A percentile compares a stretch with the other conserved stretches of the same genome.
These are phyloP conservation scores for Cytospora mali DNA, from an alignment of 2,329 filamentous ascomycete species.

Conservation along the genomic window DNA sequence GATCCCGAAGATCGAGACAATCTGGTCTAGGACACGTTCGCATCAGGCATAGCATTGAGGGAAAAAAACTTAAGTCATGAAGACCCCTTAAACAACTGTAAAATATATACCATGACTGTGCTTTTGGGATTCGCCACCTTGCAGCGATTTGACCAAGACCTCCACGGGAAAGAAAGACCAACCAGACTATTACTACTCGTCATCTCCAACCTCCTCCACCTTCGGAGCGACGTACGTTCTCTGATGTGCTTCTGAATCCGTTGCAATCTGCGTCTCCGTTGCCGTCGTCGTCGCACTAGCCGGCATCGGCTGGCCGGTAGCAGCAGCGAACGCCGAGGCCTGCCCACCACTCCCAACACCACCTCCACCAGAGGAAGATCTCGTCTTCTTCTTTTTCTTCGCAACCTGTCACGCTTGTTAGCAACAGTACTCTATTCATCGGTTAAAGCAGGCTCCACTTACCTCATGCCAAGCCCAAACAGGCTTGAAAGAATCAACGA, in stretches of 20 bases:
- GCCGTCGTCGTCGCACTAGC: slow-evolving; percentile 59
- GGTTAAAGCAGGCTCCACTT: slow-evolving; percentile 36
- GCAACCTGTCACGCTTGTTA: slow-evolving; percentile 37
- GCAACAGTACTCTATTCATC: not conserved
- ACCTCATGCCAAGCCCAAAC: slow-evolving; percentile 99
- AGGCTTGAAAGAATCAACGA: slow-evolving; percentile 95
- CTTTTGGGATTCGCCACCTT: not conserved
- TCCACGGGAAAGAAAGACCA: slow-evolving; percentile 1
- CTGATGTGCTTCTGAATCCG: slow-evolving; percentile 42
- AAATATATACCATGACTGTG: not conserved
- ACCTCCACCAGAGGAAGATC: slow-evolving; percentile 36
- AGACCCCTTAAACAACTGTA: not conserved
- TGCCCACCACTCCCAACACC: slow-evolving; percentile 39
- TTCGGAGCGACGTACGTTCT: slow-evolving; percentile 48
- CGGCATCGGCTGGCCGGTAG: slow-evolving; percentile 56
- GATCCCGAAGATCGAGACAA: not conserved
- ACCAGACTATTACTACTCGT: slow-evolving; percentile 33
- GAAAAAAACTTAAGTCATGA: not conserved
- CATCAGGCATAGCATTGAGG: not conserved
- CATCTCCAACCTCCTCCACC: slow-evolving; percentile 41
- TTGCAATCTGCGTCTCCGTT: slow-evolving; percentile 56
- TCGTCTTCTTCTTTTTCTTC: slow-evolving; percentile 62
- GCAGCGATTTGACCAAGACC: not conserved
- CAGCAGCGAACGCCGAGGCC: slow-evolving; percentile 51
- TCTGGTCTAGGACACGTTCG: not conserved